Evolutionary conservation across 345 rosid genomes (phyloP).

Genomic region (Lepidium africanum): DNA sequence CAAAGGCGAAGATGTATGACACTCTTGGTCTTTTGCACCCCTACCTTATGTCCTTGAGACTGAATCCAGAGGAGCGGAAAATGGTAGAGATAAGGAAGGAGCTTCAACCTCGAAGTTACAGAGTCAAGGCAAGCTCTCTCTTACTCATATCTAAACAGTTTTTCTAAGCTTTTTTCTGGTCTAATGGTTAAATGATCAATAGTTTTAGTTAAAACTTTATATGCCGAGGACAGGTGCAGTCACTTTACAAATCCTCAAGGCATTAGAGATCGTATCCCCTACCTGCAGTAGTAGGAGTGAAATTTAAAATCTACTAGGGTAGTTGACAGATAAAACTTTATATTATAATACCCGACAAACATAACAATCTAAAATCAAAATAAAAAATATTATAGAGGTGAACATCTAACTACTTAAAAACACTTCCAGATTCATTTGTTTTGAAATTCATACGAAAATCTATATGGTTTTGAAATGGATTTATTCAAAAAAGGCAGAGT

Average conservation of each 20-base stretch:
- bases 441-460: not conserved
- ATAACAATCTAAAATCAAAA: too few species aligned
- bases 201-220: too few species aligned
- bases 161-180: not conserved
- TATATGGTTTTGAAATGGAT: not conserved
- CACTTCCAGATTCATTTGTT: not conserved
- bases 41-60: conserved; percentile 73
- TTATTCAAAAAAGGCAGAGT: not conserved
- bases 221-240: too few species aligned
- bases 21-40: conserved; percentile 96
- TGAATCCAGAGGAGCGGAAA: conserved; percentile 80
- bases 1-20: conserved; percentile 92
- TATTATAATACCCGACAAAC: too few species aligned
- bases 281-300: too few species aligned
- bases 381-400: too few species aligned
- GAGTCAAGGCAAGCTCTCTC: conserved; percentile 54
- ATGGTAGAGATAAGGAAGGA: conserved; percentile 86
- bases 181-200: not conserved
- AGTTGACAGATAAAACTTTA: too few species aligned
- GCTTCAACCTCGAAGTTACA: conserved; percentile 74
- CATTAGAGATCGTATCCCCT: too few species aligned
- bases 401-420: too few species aligned
- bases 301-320: too few species aligned
- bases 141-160: not conserved
- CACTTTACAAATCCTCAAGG: too few species aligned